Conservation (phyloP, 306 rosid species). For the Cyamopsis tetragonoloba region DNA sequence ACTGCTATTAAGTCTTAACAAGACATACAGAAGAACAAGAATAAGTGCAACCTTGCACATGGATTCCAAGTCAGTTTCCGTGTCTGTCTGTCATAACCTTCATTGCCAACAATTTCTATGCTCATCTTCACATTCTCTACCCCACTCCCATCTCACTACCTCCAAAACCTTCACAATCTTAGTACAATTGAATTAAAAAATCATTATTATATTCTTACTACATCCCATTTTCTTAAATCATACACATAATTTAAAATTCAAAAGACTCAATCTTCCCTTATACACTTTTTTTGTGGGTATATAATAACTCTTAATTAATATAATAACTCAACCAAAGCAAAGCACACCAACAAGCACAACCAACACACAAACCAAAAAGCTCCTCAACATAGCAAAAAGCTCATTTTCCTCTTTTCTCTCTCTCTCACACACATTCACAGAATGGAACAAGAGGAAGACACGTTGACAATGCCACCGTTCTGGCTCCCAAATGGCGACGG, state of each 20-base stretch:
- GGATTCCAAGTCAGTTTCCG: neutral
- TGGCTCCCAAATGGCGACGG: constrained; percentile 41
- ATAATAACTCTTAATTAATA: too few relatives aligned
- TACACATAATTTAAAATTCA: too few relatives aligned
- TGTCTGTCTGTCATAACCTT: neutral
- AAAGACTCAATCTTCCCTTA: too few relatives aligned
- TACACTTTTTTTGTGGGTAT: too few relatives aligned
- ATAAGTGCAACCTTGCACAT: too few relatives aligned
- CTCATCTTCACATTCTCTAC: neutral
- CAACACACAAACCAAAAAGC: neutral
- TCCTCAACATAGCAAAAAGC: neutral
- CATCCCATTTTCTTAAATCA: too few relatives aligned
- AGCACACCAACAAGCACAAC: neutral
- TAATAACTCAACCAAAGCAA: neutral
- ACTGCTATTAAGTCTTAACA: too few relatives aligned
- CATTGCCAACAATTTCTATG: neutral
- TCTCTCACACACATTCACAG: neutral
- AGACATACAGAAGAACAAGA: too few relatives aligned
- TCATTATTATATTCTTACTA: too few relatives aligned
- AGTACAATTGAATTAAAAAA: too few relatives aligned
- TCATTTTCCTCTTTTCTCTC: neutral
- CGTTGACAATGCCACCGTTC: constrained; percentile 44
- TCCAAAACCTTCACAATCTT: neutral
- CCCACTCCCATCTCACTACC: neutral
- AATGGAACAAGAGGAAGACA: constrained; percentile 44